These are phyloP conservation scores for Solanum infundibuliforme DNA, from an alignment of 257 asterid genomes.

Conservation along the genomic window DNA sequence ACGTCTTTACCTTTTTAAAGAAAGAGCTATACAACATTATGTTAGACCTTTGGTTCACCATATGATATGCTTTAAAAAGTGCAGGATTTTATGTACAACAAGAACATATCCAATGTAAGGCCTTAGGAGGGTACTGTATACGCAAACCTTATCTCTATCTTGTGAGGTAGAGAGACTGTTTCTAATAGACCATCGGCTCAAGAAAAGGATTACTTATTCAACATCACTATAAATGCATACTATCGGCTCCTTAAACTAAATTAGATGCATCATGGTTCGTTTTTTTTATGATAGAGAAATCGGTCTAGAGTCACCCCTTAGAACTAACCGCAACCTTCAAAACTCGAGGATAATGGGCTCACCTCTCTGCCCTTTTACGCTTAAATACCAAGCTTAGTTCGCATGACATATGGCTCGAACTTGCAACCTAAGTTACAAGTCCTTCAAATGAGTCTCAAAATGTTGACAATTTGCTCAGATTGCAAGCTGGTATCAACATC, in stretches of 20 bases:
- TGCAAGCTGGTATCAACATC: constrained; percentile 40
- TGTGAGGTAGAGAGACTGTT: fast-evolving
- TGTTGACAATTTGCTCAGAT: constrained; percentile 55
- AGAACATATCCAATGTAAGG: neutral
- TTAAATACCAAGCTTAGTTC: neutral
- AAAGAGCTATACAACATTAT: neutral
- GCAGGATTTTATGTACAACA: neutral
- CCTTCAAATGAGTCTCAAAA: constrained; percentile 61
- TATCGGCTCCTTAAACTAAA: neutral
- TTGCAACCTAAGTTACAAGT: neutral
- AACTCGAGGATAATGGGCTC: neutral
- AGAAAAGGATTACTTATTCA: neutral
- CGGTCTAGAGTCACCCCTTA: neutral
- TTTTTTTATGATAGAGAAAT: neutral
- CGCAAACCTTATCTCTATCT: fast-evolving
- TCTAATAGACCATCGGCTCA: neutral
- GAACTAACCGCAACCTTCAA: constrained; percentile 5
- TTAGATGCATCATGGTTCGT: neutral
- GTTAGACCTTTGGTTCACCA: neutral
- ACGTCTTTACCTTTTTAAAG: neutral
- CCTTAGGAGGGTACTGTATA: fast-evolving
- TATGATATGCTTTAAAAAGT: neutral
- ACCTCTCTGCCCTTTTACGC: neutral
- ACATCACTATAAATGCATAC: no score
- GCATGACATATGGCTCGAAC: neutral